Base-by-base conservation (phyloP, 1,284 basidiomycete species). In the Cryptococcus sp. region DNA sequence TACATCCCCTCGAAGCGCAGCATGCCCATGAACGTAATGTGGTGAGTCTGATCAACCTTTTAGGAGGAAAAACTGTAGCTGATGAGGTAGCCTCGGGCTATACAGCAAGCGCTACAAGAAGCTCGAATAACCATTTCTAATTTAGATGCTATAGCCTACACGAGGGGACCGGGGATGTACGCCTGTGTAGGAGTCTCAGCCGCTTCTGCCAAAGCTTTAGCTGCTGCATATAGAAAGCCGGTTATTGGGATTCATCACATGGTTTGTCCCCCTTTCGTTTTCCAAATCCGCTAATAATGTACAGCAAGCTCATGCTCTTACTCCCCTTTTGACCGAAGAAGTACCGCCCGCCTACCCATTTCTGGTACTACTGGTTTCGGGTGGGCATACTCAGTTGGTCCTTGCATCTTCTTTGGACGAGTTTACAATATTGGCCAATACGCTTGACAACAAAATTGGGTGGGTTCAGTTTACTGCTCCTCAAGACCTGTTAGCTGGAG, bases 251-350 rank as follows among this genome's bases (percentile, higher is more conserved):
- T 94, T 2, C 89, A 96, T 73, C 92, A 96, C 66, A 96, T 96
- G 92, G 91, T 89, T 22, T 45, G 78, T 66, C 22, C 47, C 45
- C 16, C 36, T 48, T 22, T 23, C 34, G 41, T 23, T 19, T 21
- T 7, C 10, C 10, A 32, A 49, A 47, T 1, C 31, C 16, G 39
- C 44, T 50, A 25, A 39, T 46, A 23, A 50, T 39, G 32, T 50
- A 9, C 9, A 92, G 91, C 91, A 94, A 89, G 93, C 89, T 0
- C 92, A 97, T 65, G 89, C 93, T 0, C 78, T 96, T 1, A 96
- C 91, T 0, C 81, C 88, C 0, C 74, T 90, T 23, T 80, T 96
- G 10, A 92, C 91, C 0, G 68, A 77, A 31, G 34, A 57, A 1
- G 64, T 78, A 18, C 76, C 78, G 4, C 88, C 89, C 0, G 61